phyloP scores from a whole-genome alignment of 129 eudicot species.

The Ambrosia trifida region DNA sequence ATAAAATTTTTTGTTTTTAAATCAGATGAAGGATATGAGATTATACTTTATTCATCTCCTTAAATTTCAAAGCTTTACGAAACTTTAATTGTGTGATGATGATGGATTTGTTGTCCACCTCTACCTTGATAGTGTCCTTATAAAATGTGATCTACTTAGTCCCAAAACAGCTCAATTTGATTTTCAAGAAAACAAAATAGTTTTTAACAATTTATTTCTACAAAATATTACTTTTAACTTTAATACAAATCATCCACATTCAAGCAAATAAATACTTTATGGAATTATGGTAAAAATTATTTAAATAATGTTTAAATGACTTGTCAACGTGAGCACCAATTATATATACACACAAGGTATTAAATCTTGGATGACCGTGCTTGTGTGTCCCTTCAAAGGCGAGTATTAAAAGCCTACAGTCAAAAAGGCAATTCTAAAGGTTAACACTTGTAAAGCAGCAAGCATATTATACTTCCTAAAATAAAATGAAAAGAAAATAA shows the following conservation, averaged over 20 bases:
- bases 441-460: slow-evolving; percentile 38
- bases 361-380: slow-evolving; percentile 25
- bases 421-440: slow-evolving; percentile 52
- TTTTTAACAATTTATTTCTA: background rate
- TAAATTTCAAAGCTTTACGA: no score
- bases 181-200: background rate
- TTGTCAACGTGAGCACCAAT: background rate
- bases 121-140: no score
- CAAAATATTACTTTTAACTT: background rate
- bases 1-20: no score
- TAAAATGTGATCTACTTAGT: no score
- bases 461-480: slow-evolving; percentile 24
- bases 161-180: no score
- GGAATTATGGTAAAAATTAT: no score
- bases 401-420: slow-evolving; percentile 49
- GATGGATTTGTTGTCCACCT: no score
- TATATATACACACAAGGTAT: background rate
- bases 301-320: background rate
- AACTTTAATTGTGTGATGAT: no score
- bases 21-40: no score
- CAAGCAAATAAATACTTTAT: background rate
- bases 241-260: background rate
- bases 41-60: no score
- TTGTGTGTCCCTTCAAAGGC: slow-evolving; percentile 42
- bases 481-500: background rate